Evolutionary conservation across 257 asterid genomes (phyloP).

Genomic region (Jacaranda copaia): DNA sequence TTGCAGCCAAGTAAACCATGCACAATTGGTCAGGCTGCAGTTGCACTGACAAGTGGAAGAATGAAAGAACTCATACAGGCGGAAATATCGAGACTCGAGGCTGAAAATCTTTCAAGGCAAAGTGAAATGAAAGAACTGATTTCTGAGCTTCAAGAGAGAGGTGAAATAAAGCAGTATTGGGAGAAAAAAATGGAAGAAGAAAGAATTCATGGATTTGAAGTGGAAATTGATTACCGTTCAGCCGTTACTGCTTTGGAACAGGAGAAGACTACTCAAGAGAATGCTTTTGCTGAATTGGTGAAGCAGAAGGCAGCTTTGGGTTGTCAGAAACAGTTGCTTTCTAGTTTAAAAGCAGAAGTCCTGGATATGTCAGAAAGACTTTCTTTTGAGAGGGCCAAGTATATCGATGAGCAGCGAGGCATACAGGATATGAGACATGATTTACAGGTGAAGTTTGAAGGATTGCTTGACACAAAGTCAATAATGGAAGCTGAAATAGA

Average conservation of each 20-base stretch:
- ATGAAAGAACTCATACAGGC: slow-evolving; percentile 55
- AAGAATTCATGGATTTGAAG: slow-evolving; percentile 58
- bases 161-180: slow-evolving; percentile 72
- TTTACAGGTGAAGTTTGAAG: slow-evolving; percentile 60
- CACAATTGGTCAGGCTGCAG: slow-evolving; percentile 91
- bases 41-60: slow-evolving; percentile 81
- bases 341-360: slow-evolving; percentile 69
- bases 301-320: slow-evolving; percentile 84
- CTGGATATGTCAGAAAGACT: slow-evolving; percentile 68
- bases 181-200: slow-evolving; percentile 68
- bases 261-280: slow-evolving; percentile 59
- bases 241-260: slow-evolving; percentile 60
- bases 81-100: slow-evolving; percentile 68
- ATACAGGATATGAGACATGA: slow-evolving; percentile 42
- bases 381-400: slow-evolving; percentile 50
- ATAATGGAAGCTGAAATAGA: slow-evolving; percentile 86
- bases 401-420: slow-evolving; percentile 48
- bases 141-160: slow-evolving; percentile 75
- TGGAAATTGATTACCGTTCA: slow-evolving; percentile 53
- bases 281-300: slow-evolving; percentile 51
- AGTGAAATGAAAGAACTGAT: slow-evolving; percentile 61
- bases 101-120: slow-evolving; percentile 58
- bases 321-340: slow-evolving; percentile 83
- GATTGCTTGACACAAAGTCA: slow-evolving; percentile 67
- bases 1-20: slow-evolving; percentile 88